Percentiles rank a stretch among this genome's conserved stretches.
These are phyloP conservation scores for Metschnikowia rubicola DNA, from an alignment of 805 yeast species.

Conservation along the genomic window DNA sequence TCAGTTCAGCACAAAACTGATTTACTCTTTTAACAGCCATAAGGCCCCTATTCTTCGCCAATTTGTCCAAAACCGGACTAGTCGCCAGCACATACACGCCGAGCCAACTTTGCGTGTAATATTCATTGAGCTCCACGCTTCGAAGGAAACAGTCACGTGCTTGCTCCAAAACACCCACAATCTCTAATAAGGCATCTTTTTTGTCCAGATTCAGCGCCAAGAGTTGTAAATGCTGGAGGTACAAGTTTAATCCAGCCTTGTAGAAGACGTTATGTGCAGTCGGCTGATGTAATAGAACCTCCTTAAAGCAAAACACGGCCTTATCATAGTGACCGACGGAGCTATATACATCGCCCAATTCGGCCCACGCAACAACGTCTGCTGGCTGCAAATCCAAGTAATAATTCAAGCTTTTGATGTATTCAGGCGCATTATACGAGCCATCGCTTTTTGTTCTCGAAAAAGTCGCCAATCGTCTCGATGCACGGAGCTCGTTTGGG, in stretches of 20 bases:
- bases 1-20: constrained; percentile 22
- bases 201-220: constrained; percentile 15
- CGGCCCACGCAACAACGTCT: constrained; percentile 78
- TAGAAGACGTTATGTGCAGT: constrained; percentile 64
- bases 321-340: constrained; percentile 60
- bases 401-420: constrained; percentile 51
- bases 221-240: constrained; percentile 28
- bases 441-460: constrained; percentile 21
- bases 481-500: constrained; percentile 35
- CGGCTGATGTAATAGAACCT: constrained; percentile 66
- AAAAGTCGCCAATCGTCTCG: constrained; percentile 37
- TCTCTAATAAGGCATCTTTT: constrained; percentile 30
- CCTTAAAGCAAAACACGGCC: constrained; percentile 66
- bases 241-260: constrained; percentile 48
- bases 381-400: constrained; percentile 64
- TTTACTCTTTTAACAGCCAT: constrained; percentile 19
- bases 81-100: constrained; percentile 47
- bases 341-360: constrained; percentile 64
- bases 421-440: constrained; percentile 29
- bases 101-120: constrained; percentile 69
- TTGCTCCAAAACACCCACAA: constrained; percentile 22
- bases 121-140: constrained; percentile 72
- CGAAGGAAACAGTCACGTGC: constrained; percentile 55
- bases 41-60: constrained; percentile 15
- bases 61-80: constrained; percentile 14